Percentiles rank a stretch among this genome's conserved stretches.
Evolutionary conservation across 2,329 filamentous ascomycete species (phyloP).

Genomic region (Colletotrichum australisinense): DNA sequence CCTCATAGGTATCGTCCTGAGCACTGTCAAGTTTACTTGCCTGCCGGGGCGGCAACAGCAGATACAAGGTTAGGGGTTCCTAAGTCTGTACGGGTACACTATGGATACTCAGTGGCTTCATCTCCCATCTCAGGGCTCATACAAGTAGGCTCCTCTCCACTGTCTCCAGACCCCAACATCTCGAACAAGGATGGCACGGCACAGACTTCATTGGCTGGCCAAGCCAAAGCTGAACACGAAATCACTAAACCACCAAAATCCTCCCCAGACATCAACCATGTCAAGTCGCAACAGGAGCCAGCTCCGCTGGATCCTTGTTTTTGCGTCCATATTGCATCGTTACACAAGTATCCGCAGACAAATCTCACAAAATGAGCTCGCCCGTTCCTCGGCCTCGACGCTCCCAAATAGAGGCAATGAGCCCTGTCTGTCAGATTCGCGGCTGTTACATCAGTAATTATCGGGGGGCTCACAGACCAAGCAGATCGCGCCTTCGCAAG

Average conservation of each 20-base stretch:
- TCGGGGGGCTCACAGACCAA: neutral
- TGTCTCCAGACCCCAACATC: constrained; percentile 3
- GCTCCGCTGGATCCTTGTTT: constrained; percentile 11
- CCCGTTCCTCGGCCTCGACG: neutral
- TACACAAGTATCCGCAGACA: neutral
- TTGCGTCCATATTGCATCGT: neutral
- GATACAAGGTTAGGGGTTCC: neutral
- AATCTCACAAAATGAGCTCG: neutral
- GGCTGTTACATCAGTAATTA: neutral
- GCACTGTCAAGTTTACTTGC: neutral
- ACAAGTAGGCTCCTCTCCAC: neutral
- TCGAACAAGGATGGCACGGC: neutral
- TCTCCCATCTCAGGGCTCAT: neutral
- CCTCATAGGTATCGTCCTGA: neutral
- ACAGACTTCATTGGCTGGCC: constrained; percentile 5
- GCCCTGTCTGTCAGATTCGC: neutral
- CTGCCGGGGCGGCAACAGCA: neutral
- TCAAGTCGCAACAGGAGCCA: neutral
- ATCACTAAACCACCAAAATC: neutral
- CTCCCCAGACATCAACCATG: constrained; percentile 7
- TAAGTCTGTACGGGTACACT: no score
- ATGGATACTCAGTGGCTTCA: neutral
- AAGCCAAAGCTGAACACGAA: constrained; percentile 13
- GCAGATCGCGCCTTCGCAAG: neutral
- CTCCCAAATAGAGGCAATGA: neutral